Conservation (phyloP, 805 yeast species). For the Wickerhamiella domercqiae region DNA sequence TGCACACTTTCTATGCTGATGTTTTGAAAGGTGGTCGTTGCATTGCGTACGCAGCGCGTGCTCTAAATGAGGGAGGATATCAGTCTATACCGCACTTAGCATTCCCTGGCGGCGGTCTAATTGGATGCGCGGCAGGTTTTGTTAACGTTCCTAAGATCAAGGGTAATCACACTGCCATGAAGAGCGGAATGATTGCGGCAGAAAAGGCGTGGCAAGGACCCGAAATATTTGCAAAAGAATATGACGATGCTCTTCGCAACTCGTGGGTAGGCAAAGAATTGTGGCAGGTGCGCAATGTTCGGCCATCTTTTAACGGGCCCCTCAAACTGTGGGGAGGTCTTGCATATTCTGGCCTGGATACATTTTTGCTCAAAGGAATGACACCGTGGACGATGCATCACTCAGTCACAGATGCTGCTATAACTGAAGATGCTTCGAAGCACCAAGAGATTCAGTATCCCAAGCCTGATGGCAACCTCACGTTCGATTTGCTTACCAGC, state of each 20-base stretch:
- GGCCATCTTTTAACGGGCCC: conserved; percentile 75
- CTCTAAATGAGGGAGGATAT: conserved; percentile 91
- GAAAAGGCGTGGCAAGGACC: conserved; percentile 53
- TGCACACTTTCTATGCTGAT: conserved; percentile 66
- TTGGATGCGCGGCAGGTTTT: conserved; percentile 94
- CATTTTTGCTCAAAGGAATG: conserved; percentile 60
- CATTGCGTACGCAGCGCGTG: conserved; percentile 87
- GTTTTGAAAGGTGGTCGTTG: conserved; percentile 82
- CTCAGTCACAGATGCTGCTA: conserved; percentile 55
- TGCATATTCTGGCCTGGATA: conserved; percentile 67
- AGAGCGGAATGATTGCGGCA: conserved; percentile 90
- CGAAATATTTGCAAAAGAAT: conserved; percentile 28
- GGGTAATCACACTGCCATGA: conserved; percentile 97
- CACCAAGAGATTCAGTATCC: conserved; percentile 72
- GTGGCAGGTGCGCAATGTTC: conserved; percentile 68
- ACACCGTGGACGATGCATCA: conserved; percentile 72
- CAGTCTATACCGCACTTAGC: conserved; percentile 82
- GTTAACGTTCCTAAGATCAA: conserved; percentile 94
- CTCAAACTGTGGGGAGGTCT: conserved; percentile 75
- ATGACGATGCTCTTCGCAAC: conserved; percentile 46
- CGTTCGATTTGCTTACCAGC: conserved; percentile 87
- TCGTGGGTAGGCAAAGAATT: conserved; percentile 86
- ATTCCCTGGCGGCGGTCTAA: conserved; percentile 93
- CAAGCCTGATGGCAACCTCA: conserved; percentile 85
- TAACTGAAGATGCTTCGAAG: conserved; percentile 52